Conservation (phyloP, 306 rosid genomes). For the Quercus suber region DNA sequence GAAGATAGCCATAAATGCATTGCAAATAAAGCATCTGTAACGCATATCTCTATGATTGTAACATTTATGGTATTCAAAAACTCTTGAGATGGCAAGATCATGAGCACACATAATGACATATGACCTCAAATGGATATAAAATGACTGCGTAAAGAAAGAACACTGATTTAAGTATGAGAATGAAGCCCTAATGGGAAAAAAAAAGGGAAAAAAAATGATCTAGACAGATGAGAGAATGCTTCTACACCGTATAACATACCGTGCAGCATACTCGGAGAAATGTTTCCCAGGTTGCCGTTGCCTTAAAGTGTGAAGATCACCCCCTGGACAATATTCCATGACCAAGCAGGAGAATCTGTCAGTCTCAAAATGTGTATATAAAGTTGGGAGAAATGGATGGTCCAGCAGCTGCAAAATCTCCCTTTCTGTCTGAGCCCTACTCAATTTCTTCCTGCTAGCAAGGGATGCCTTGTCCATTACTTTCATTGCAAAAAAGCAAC, state of each 20-base stretch:
- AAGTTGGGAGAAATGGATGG: conserved; percentile 96
- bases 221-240: not conserved
- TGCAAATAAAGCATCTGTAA: not conserved
- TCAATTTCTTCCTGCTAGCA: conserved; percentile 91
- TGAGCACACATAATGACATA: not conserved
- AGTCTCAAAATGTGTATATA: conserved; percentile 96
- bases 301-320: conserved; percentile 96
- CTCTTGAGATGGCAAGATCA: not conserved
- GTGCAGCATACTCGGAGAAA: conserved; percentile 98
- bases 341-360: conserved; percentile 96
- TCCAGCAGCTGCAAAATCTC: conserved; percentile 96
- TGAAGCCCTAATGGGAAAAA: not conserved
- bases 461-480: conserved; percentile 99
- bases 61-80: conserved; percentile 2
- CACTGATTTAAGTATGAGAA: not conserved
- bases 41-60: conserved; percentile 17
- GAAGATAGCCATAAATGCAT: not conserved
- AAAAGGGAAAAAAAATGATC: not conserved
- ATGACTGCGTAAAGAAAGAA: not conserved
- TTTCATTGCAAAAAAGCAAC: conserved; percentile 95
- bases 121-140: not conserved
- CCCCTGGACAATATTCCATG: conserved; percentile 99
- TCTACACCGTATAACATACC: conserved; percentile 48
- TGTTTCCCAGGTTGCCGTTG: conserved; percentile 98
- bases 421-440: conserved; percentile 95